Evolutionary conservation across 495 filamentous ascomycete species (phyloP).

Genomic region (Niebla homalea): DNA sequence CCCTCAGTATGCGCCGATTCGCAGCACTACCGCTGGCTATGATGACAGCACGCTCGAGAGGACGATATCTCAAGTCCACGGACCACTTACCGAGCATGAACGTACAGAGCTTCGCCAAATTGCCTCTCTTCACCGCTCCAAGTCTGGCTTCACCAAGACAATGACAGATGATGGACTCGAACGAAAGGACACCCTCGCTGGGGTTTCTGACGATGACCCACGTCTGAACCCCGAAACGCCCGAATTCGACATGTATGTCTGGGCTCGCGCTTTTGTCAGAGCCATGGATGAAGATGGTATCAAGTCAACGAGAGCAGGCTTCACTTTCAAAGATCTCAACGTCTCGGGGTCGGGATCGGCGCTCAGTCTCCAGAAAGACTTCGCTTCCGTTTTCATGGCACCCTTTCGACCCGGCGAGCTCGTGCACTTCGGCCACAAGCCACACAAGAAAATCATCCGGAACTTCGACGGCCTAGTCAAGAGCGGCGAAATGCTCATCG

Average conservation of each 20-base stretch:
- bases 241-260: constrained; percentile 46
- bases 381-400: constrained; percentile 33
- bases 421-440: constrained; percentile 21
- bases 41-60: not conserved
- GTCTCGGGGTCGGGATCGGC: constrained; percentile 42
- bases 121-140: not conserved
- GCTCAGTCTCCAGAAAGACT: constrained; percentile 43
- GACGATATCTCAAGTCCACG: not conserved
- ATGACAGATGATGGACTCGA: constrained; percentile 18
- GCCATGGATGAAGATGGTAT: constrained; percentile 32
- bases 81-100: not conserved
- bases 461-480: constrained; percentile 9
- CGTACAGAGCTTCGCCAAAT: not conserved
- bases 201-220: constrained; percentile 32
- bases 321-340: constrained; percentile 38
- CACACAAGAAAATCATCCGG: constrained; percentile 30
- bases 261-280: constrained; percentile 37
- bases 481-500: constrained; percentile 64
- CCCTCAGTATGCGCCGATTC: not conserved
- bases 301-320: constrained; percentile 24
- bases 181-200: constrained; percentile 32
- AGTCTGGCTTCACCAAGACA: not conserved
- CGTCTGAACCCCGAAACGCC: constrained; percentile 41
- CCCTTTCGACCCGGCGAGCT: constrained; percentile 36
- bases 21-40: not conserved